Evolutionary conservation across 1,139 yeast genomes (phyloP).

Genomic region (Arxiozyma bovina): DNA sequence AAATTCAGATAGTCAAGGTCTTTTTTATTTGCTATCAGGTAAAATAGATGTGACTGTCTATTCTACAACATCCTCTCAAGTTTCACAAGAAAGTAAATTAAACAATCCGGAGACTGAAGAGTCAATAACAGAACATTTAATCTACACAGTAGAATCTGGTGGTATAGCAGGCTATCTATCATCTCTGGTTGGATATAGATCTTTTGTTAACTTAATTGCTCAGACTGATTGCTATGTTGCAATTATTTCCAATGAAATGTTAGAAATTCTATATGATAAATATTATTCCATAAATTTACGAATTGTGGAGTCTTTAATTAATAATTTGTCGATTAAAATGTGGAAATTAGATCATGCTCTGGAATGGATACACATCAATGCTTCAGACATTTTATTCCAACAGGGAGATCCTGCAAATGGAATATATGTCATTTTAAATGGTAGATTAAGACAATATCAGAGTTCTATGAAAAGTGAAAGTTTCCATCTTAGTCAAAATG

Average conservation of each 20-base stretch:
- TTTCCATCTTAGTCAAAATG: neutral
- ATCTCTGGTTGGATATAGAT: constrained; percentile 67
- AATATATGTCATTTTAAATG: constrained; percentile 82
- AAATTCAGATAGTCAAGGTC: constrained; percentile 59
- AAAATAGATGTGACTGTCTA: constrained; percentile 50
- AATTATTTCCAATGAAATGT: constrained; percentile 51
- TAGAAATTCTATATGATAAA: constrained; percentile 63
- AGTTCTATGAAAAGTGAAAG: constrained; percentile 2
- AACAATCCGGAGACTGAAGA: neutral
- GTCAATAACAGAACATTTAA: neutral
- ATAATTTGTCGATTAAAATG: constrained; percentile 56
- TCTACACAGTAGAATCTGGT: constrained; percentile 41
- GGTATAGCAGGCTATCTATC: constrained; percentile 86
- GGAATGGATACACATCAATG: constrained; percentile 88
- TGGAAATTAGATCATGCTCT: constrained; percentile 79
- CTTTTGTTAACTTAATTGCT: constrained; percentile 64
- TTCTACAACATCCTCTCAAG: neutral
- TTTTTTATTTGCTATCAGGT: constrained; percentile 76
- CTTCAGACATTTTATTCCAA: constrained; percentile 70
- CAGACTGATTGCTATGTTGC: constrained; percentile 58
- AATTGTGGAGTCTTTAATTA: constrained; percentile 64
- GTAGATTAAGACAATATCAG: constrained; percentile 65
- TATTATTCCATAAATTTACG: constrained; percentile 69
- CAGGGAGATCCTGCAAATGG: constrained; percentile 91
- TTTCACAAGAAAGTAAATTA: neutral